Evolutionary conservation across 2,329 filamentous ascomycete species (phyloP).

Genomic region (Penicillium digitatum): DNA sequence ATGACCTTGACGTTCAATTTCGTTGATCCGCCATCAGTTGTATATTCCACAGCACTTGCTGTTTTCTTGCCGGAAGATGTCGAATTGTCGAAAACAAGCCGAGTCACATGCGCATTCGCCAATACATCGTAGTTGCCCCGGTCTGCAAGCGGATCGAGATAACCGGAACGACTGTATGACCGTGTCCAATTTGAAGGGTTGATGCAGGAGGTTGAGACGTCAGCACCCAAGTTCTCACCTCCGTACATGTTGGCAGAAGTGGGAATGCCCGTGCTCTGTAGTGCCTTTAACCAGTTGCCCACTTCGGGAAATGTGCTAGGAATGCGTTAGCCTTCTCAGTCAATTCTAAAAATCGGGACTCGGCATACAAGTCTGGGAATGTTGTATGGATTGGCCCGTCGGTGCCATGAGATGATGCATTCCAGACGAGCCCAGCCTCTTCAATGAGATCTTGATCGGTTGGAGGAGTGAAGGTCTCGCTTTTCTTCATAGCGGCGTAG

Average conservation of each 20-base stretch:
- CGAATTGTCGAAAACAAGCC: constrained; percentile 29
- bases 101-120: constrained; percentile 30
- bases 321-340: constrained; percentile 6
- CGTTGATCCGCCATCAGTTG: constrained; percentile 26
- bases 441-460: constrained; percentile 14
- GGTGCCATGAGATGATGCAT: constrained; percentile 21
- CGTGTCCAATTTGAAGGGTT: constrained; percentile 37
- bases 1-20: constrained; percentile 25
- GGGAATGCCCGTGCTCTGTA: constrained; percentile 25
- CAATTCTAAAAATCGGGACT: neutral
- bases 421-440: constrained; percentile 25
- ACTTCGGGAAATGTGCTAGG: constrained; percentile 30
- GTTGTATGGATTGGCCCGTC: constrained; percentile 26
- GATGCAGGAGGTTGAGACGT: constrained; percentile 35
- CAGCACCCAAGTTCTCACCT: constrained; percentile 31
- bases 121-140: constrained; percentile 33
- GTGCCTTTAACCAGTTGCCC: constrained; percentile 23
- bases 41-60: constrained; percentile 33
- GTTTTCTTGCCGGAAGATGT: constrained; percentile 26
- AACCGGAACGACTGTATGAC: constrained; percentile 35
- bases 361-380: constrained; percentile 27
- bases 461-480: constrained; percentile 25
- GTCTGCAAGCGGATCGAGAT: constrained; percentile 35
- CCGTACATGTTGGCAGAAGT: constrained; percentile 30
- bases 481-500: constrained; percentile 34